These are phyloP conservation scores for Abortiporus biennis DNA, from an alignment of 1,284 basidiomycete genomes.

Conservation along the genomic window DNA sequence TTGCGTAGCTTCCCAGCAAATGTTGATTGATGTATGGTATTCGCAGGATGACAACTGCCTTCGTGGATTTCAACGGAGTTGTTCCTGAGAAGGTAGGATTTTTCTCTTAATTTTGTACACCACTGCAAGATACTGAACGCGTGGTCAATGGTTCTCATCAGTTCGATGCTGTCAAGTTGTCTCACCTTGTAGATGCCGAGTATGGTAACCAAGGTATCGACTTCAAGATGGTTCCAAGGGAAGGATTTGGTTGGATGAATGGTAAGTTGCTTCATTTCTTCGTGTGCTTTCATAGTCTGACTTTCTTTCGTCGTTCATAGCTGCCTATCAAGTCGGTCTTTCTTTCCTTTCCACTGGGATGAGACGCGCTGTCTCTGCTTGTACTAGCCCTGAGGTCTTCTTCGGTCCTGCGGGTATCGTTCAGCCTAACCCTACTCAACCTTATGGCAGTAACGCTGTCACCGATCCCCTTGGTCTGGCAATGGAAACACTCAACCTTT, in stretches of 20 bases:
- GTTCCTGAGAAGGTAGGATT: slow-evolving; percentile 85
- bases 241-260: slow-evolving; percentile 98
- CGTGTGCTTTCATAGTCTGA: slow-evolving; percentile 1
- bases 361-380: slow-evolving; percentile 90
- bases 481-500: slow-evolving; percentile 50
- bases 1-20: background rate
- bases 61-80: slow-evolving; percentile 95
- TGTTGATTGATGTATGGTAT: slow-evolving; percentile 5
- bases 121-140: slow-evolving; percentile 4
- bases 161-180: slow-evolving; percentile 95
- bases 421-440: slow-evolving; percentile 26
- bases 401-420: slow-evolving; percentile 49
- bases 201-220: slow-evolving; percentile 98
- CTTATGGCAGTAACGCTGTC: slow-evolving; percentile 31
- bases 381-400: slow-evolving; percentile 88
- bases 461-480: slow-evolving; percentile 66
- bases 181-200: slow-evolving; percentile 95
- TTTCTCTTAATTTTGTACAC: background rate
- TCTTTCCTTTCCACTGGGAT: slow-evolving; percentile 93
- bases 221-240: slow-evolving; percentile 93
- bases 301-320: slow-evolving; percentile 30
- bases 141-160: slow-evolving; percentile 21
- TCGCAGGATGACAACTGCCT: slow-evolving; percentile 82
- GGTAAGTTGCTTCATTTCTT: slow-evolving; percentile 36
- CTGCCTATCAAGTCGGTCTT: slow-evolving; percentile 91